Evolutionary conservation across 371 early-diverging fungal genomes (phyloP).

Genomic region (Batkoa obscura): DNA sequence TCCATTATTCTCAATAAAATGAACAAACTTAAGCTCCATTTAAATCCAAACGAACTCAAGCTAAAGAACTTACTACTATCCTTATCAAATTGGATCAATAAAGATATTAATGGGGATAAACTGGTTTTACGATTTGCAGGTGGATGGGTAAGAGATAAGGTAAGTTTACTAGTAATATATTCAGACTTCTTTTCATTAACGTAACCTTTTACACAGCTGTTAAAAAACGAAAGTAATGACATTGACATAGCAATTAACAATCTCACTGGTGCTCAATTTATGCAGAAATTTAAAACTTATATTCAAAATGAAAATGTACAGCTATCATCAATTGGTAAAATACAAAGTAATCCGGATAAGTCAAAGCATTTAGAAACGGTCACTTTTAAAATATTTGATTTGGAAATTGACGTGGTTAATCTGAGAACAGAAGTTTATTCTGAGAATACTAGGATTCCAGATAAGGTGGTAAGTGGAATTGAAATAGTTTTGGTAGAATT

Average conservation of each 20-base stretch:
- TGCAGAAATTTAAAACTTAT: slow-evolving; percentile 11
- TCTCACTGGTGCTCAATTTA: slow-evolving; percentile 93
- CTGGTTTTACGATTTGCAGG: slow-evolving; percentile 78
- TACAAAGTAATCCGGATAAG: slow-evolving; percentile 88
- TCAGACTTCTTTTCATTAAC: slow-evolving; percentile 6
- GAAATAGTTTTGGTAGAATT: slow-evolving; percentile 5
- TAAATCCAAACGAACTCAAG: slow-evolving; percentile 30
- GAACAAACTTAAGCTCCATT: slow-evolving; percentile 10
- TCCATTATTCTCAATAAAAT: too few species aligned
- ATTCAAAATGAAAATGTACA: too few species aligned
- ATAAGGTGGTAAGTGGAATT: slow-evolving; percentile 1
- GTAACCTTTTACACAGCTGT: slow-evolving; percentile 28
- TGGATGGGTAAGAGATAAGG: slow-evolving; percentile 98
- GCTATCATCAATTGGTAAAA: slow-evolving; percentile 41
- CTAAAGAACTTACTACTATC: slow-evolving; percentile 38
- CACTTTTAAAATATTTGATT: slow-evolving; percentile 62
- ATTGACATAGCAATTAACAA: slow-evolving; percentile 92
- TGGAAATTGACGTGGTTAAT: slow-evolving; percentile 89
- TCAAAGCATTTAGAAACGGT: slow-evolving; percentile 99
- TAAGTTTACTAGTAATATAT: slow-evolving; percentile 11
- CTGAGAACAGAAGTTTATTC: slow-evolving; percentile 86
- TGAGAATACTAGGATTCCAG: slow-evolving; percentile 72
- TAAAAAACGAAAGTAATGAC: slow-evolving; percentile 79
- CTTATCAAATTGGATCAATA: slow-evolving; percentile 30
- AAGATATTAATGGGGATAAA: slow-evolving; percentile 23